Evolutionary conservation across 345 rosid species (phyloP).

Genomic region (Pistacia integerrima): DNA sequence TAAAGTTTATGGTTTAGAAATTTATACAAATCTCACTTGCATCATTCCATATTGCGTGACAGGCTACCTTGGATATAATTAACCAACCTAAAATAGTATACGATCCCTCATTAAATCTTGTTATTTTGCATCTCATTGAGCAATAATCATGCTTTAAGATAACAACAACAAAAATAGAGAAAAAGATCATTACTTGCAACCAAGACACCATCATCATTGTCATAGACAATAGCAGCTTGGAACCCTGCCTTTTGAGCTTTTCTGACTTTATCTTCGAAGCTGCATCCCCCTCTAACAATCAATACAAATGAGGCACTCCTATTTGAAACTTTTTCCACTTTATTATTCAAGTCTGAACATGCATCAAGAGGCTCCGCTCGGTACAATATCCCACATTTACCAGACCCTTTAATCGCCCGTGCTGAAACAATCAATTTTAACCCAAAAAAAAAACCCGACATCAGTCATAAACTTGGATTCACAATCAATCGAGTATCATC

Average conservation of each 20-base stretch:
- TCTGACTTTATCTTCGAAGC: constrained; percentile 91
- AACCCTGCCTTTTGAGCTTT: constrained; percentile 84
- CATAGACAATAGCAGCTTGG: constrained; percentile 71
- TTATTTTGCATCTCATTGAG: not conserved
- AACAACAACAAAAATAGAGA: constrained; percentile 1
- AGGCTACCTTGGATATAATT: not conserved
- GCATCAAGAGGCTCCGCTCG: constrained; percentile 80
- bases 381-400: constrained; percentile 65
- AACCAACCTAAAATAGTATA: not conserved
- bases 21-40: not conserved
- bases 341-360: constrained; percentile 57
- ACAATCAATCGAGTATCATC: too few species aligned
- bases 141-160: not conserved
- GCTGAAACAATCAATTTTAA: constrained; percentile 54
- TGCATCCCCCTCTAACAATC: constrained; percentile 82
- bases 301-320: constrained; percentile 57
- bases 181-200: constrained; percentile 70
- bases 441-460: not conserved
- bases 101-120: not conserved
- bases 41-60: not conserved
- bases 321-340: constrained; percentile 41
- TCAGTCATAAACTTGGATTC: not conserved
- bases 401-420: constrained; percentile 58
- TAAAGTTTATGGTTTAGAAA: not conserved
- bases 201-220: constrained; percentile 57